Evolutionary conservation across 176 grass and related monocot species (phyloP), one percentile per base, ranked within the genome.

Genomic region (Dendrocalamus sinicus): DNA sequence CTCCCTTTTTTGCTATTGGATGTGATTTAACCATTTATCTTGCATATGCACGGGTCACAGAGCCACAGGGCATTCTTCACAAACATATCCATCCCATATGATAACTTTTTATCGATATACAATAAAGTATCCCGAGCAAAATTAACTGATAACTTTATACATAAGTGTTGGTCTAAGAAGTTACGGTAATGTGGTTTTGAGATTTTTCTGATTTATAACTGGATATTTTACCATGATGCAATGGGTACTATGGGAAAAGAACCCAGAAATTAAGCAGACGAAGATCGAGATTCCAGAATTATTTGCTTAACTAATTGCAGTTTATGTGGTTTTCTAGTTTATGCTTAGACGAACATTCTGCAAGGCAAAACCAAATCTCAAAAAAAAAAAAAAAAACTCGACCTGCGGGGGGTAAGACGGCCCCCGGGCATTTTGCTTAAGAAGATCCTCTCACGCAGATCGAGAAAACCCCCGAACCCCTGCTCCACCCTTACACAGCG

Each of bases 281-380:
- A 70, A 53, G 14, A 12, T 22, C 13, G 5, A 73, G 39, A 59
- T 67, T 79, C 16, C 5, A 57, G 59, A 73, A 73, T 35, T 11
- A 65, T n/a, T 35, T 89, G 23, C 19, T 78, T 61, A 82, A 51
- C 14, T 47, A 71, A 54, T 57, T 90, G 63, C 6, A 16, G 16
- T 55, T 55, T 62, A 37, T 40, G 15, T 79, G 62, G 35, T 81
- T 62, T 72, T 59, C 57, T 81, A 69, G 14, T 81, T 10, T 59
- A 52, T 70, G 9, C 7, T 26, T 54, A 10, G 50, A 24, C 23
- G 28, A 35, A 13, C 55, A 76, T 23, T 70, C 24, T 30, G 43
- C 17, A 13, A 15, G n/a, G n/a, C n/a, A n/a, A n/a, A n/a, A n/a
- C n/a, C n/a, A n/a, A n/a, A n/a, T n/a, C n/a, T n/a, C n/a, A n/a